phyloP scores from a whole-genome alignment of 2,329 filamentous ascomycete genomes.

The Exophiala calicioides region DNA sequence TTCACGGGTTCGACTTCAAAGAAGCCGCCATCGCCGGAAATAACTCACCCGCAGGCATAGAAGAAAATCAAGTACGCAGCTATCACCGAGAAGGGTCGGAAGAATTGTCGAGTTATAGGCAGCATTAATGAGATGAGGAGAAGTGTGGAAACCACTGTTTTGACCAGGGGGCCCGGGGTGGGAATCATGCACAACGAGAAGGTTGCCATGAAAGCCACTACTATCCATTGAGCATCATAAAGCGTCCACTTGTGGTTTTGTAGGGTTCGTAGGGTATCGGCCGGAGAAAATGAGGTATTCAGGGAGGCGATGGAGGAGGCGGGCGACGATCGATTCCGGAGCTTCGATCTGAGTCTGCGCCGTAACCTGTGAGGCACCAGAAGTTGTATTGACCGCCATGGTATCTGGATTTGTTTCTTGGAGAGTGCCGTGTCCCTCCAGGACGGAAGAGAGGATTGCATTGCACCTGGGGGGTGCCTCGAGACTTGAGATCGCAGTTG shows the following conservation, averaged over 20 bases:
- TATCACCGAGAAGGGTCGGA: conserved; percentile 81
- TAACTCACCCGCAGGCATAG: conserved; percentile 83
- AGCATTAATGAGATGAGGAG: conserved; percentile 72
- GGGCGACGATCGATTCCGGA: conserved; percentile 66
- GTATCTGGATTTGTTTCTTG: conserved; percentile 48
- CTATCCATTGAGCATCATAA: conserved; percentile 81
- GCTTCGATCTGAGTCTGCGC: conserved; percentile 67
- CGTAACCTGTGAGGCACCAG: conserved; percentile 65
- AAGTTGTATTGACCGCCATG: conserved; percentile 53
- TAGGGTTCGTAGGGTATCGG: conserved; percentile 73
- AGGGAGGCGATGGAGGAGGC: conserved; percentile 73
- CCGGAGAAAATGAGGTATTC: conserved; percentile 78
- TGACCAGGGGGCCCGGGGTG: conserved; percentile 72
- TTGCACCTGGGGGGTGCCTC: conserved; percentile 16
- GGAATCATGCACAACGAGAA: conserved; percentile 85
- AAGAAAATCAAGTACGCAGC: conserved; percentile 88
- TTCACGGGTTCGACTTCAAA: neutral
- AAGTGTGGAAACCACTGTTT: conserved; percentile 69
- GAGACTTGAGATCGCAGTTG: conserved; percentile 1
- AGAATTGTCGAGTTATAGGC: conserved; percentile 86
- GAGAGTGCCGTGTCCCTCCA: conserved; percentile 51
- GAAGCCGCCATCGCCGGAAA: conserved; percentile 4
- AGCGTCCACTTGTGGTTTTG: conserved; percentile 76
- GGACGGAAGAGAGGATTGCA: conserved; percentile 36
- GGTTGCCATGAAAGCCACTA: conserved; percentile 71